phyloP scores from a whole-genome alignment of 345 rosid species.

The Eucalyptus viminalis region DNA sequence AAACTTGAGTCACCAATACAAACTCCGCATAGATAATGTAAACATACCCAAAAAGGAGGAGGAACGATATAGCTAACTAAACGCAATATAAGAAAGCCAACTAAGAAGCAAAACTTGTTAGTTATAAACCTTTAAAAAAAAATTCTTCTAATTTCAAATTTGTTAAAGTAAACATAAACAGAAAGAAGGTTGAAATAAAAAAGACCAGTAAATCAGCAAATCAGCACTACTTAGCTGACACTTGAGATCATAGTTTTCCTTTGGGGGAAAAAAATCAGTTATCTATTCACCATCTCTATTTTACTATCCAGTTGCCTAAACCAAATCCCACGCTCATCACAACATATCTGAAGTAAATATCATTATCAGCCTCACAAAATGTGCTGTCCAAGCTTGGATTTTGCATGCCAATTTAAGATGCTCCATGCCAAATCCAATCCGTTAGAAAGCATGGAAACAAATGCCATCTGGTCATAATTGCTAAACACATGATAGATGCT shows the following conservation, averaged over 20 bases:
- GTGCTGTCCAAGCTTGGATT: background rate
- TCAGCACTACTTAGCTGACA: background rate
- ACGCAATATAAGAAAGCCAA: background rate
- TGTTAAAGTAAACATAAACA: background rate
- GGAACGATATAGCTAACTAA: background rate
- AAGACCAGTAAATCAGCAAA: background rate
- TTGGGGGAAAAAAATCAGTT: background rate
- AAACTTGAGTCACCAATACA: background rate
- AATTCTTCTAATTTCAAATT: background rate
- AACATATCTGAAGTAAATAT: background rate
- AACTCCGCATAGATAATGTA: background rate
- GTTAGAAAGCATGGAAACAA: background rate
- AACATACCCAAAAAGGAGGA: background rate
- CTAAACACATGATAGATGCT: background rate
- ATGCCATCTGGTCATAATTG: background rate
- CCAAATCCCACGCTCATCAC: background rate
- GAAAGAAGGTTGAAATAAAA: background rate
- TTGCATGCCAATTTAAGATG: background rate
- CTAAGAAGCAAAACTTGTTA: background rate
- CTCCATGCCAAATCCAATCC: background rate
- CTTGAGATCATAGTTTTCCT: background rate
- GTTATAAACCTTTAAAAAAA: background rate
- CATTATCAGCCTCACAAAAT: background rate
- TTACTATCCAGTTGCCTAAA: background rate
- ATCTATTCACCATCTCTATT: background rate